A percentile compares a stretch with the other conserved stretches of the same genome.
These are phyloP conservation scores for Colletotrichum falcatum DNA, from an alignment of 2,329 filamentous ascomycete genomes.

Conservation along the genomic window DNA sequence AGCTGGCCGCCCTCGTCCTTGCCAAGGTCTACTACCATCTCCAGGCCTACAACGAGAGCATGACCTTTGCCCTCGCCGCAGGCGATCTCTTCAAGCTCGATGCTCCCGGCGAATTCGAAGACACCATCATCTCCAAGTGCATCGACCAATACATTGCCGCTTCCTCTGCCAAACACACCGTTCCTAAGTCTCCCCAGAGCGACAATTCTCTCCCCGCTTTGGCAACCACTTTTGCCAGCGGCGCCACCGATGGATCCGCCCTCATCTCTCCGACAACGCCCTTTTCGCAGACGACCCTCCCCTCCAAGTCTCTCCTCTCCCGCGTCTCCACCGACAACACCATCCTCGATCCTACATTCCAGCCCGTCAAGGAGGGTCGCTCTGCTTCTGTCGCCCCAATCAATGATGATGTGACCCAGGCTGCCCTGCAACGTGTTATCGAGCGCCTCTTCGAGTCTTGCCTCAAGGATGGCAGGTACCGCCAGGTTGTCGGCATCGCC, in stretches of 20 bases:
- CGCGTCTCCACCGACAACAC: conserved; percentile 77
- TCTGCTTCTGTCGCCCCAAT: conserved; percentile 74
- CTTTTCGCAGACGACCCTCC: conserved; percentile 92
- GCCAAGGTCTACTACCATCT: conserved; percentile 99
- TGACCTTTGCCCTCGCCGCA: conserved; percentile 95
- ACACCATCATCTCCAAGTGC: conserved; percentile 98
- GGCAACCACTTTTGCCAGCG: conserved; percentile 81
- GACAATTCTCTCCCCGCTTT: conserved; percentile 72
- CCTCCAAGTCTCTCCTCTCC: conserved; percentile 95
- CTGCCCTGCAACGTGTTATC: conserved; percentile 84
- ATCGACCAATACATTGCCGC: conserved; percentile 96
- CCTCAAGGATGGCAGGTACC: conserved; percentile 86
- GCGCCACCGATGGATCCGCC: conserved; percentile 74
- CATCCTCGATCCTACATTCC: conserved; percentile 69
- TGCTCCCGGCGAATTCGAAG: conserved; percentile 92
- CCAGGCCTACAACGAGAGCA: conserved; percentile 98
- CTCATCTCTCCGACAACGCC: conserved; percentile 91
- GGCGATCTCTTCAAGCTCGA: conserved; percentile 96
- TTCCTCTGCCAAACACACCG: conserved; percentile 63
- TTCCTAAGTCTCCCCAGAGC: conserved; percentile 56
- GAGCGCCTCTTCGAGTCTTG: conserved; percentile 93
- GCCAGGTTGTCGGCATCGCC: conserved; percentile 96
- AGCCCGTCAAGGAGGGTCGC: conserved; percentile 65
- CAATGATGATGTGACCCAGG: conserved; percentile 77
- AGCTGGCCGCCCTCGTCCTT: conserved; percentile 92